Percentiles rank a stretch among this genome's conserved stretches.
Evolutionary conservation across 441 rosid genomes (phyloP).

Genomic region (Arabidopsis lyrata): DNA sequence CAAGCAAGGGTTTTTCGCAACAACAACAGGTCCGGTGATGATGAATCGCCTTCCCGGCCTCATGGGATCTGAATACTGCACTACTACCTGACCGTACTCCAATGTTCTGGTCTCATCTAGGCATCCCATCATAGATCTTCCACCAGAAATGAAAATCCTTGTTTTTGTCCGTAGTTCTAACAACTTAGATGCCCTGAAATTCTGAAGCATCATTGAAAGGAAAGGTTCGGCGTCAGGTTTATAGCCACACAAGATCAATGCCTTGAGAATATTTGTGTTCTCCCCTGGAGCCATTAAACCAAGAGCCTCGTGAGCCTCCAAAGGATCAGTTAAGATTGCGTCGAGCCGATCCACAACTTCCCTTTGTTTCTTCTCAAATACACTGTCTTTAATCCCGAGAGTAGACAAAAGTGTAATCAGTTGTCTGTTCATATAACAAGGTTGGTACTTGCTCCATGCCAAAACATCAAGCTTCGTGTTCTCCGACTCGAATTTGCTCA

Average conservation of each 20-base stretch:
- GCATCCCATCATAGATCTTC: constrained; percentile 89
- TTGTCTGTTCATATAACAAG: constrained; percentile 47
- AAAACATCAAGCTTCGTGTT: constrained; percentile 48
- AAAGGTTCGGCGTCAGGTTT: constrained; percentile 74
- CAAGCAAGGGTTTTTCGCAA: constrained; percentile 85
- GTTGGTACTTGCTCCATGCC: constrained; percentile 47
- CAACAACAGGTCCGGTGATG: constrained; percentile 56
- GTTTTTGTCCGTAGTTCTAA: constrained; percentile 67
- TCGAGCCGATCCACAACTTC: constrained; percentile 65
- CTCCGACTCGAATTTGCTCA: constrained; percentile 66
- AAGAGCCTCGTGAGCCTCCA: constrained; percentile 72
- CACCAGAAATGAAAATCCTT: constrained; percentile 61
- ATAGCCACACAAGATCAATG: constrained; percentile 68
- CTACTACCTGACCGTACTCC: constrained; percentile 79
- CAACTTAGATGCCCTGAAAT: constrained; percentile 73
- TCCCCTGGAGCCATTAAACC: constrained; percentile 72
- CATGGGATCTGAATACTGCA: constrained; percentile 55
- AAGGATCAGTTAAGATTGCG: constrained; percentile 59
- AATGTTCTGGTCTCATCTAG: constrained; percentile 75
- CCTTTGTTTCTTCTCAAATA: constrained; percentile 62
- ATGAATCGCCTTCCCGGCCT: constrained; percentile 25
- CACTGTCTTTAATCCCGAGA: constrained; percentile 57
- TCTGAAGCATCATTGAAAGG: constrained; percentile 85
- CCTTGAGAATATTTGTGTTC: constrained; percentile 58
- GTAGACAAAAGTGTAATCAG: constrained; percentile 47